phyloP scores from a whole-genome alignment of 148 eudicot genomes.

The Dianthus caryophyllus region DNA sequence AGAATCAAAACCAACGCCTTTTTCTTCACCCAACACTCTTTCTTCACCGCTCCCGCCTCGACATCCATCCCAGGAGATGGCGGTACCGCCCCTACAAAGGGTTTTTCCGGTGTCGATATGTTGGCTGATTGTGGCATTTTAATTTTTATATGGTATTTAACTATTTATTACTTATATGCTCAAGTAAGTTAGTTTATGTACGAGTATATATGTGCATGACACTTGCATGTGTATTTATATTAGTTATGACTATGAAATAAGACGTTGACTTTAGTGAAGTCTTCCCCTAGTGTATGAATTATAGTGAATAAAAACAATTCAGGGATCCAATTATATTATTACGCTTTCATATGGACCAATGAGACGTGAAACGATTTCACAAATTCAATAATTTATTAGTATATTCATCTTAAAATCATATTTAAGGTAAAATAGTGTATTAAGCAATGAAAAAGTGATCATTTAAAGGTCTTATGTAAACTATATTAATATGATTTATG shows the following conservation, averaged over 20 bases:
- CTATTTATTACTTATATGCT: no score
- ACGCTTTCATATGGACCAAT: no score
- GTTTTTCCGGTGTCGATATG: constrained; percentile 5
- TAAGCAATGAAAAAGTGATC: no score
- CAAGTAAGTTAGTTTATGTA: not conserved
- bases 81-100: not conserved
- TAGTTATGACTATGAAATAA: not conserved
- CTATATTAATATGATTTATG: no score
- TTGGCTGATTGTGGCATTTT: constrained; percentile 2
- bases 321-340: no score
- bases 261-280: not conserved
- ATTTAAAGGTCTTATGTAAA: no score
- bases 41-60: constrained; percentile 16
- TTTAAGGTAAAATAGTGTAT: no score
- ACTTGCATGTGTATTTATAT: not conserved
- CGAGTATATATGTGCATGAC: not conserved
- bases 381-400: no score
- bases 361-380: no score
- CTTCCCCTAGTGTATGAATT: not conserved
- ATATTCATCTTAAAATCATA: no score
- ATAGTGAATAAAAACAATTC: no score
- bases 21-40: constrained; percentile 38
- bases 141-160: no score
- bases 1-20: constrained; percentile 30
- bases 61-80: constrained; percentile 9